Percentiles rank a stretch among this genome's conserved stretches.
phyloP scores from a whole-genome alignment of 768 basidiomycete genomes.

The Rhizopogon roseolus region DNA sequence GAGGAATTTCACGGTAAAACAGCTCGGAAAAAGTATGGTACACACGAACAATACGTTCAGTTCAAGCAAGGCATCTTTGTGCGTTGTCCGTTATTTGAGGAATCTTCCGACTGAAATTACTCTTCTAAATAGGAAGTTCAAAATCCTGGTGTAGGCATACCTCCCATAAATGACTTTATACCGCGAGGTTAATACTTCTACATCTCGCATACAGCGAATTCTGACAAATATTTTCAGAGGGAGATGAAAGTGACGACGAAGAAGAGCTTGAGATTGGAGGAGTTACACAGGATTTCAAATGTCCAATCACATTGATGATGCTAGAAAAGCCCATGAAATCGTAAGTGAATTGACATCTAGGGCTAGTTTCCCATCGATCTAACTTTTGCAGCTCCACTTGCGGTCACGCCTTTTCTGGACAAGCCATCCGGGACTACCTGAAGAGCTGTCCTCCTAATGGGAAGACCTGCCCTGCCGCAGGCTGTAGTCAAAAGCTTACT shows the following conservation, averaged over 20 bases:
- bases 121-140: slow-evolving; percentile 50
- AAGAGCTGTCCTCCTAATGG: slow-evolving; percentile 24
- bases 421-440: slow-evolving; percentile 66
- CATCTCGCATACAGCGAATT: slow-evolving; percentile 2
- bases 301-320: slow-evolving; percentile 68
- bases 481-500: slow-evolving; percentile 59
- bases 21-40: slow-evolving; percentile 74
- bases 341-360: slow-evolving; percentile 39
- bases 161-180: slow-evolving; percentile 71
- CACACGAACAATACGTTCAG: slow-evolving; percentile 48
- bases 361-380: background rate
- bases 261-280: slow-evolving; percentile 90
- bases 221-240: slow-evolving; percentile 44
- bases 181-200: slow-evolving; percentile 46
- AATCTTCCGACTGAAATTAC: background rate
- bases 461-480: slow-evolving; percentile 64
- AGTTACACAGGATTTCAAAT: slow-evolving; percentile 76
- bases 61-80: slow-evolving; percentile 72
- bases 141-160: slow-evolving; percentile 64
- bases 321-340: slow-evolving; percentile 77
- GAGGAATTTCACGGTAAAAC: slow-evolving; percentile 56
- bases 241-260: slow-evolving; percentile 78
- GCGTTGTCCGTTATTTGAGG: slow-evolving; percentile 18
- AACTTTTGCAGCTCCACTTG: slow-evolving; percentile 50
- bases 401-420: slow-evolving; percentile 77